These are phyloP conservation scores for Quercus wislizeni DNA, from an alignment of 306 rosid genomes.

Conservation along the genomic window DNA sequence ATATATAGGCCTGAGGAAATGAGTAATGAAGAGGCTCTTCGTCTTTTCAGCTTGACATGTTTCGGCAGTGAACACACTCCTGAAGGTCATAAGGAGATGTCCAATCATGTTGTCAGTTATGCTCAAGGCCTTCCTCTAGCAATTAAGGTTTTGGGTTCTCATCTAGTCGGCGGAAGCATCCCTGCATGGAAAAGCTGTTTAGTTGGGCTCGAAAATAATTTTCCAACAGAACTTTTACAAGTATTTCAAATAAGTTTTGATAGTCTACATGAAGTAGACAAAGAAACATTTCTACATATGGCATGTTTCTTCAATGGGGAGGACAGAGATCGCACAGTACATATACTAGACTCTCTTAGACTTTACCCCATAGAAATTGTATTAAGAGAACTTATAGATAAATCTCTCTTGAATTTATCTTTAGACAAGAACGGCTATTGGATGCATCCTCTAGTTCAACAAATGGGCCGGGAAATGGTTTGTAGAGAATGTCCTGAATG, in stretches of 20 bases:
- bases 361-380: background rate
- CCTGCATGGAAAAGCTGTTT: constrained; percentile 21
- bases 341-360: rapidly evolving
- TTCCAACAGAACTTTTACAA: background rate
- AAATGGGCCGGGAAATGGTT: constrained; percentile 33
- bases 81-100: background rate
- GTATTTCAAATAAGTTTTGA: too few relatives aligned
- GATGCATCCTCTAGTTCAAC: constrained; percentile 34
- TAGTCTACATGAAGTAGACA: rapidly evolving
- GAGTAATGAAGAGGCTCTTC: constrained; percentile 12
- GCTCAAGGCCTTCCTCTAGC: too few relatives aligned
- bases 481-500: background rate
- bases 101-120: too few relatives aligned
- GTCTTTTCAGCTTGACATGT: constrained; percentile 25
- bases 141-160: constrained; percentile 2
- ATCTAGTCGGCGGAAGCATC: background rate
- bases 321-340: rapidly evolving
- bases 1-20: too few relatives aligned
- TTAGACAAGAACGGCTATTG: rapidly evolving
- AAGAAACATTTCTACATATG: too few relatives aligned
- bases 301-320: too few relatives aligned
- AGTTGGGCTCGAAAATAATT: constrained; percentile 4
- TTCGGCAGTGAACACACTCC: constrained; percentile 4
- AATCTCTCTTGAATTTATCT: constrained; percentile 13
- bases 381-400: constrained; percentile 5